phyloP scores from a whole-genome alignment of 345 rosid species.

The Acer yangbiense region DNA sequence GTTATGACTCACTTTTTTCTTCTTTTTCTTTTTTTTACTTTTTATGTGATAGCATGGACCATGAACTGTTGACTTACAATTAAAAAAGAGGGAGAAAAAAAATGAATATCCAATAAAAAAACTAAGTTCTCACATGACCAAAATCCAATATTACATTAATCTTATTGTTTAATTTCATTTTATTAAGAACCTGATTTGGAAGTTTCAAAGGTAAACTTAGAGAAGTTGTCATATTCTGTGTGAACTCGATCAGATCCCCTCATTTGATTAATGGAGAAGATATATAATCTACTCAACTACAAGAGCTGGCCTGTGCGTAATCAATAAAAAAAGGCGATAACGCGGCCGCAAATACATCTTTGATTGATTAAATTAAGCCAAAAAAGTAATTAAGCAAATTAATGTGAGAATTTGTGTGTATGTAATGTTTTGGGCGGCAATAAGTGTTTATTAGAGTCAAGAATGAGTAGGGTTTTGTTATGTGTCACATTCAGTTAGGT shows the following conservation, averaged over 20 bases:
- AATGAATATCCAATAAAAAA: too few species aligned
- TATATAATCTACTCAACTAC: neutral
- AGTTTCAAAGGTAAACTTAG: neutral
- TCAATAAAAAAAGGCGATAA: neutral
- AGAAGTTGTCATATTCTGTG: neutral
- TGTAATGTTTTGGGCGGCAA: slow-evolving; percentile 4
- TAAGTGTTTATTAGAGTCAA: neutral
- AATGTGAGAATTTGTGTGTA: neutral
- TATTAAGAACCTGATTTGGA: neutral
- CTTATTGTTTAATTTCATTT: neutral
- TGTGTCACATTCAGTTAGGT: slow-evolving; percentile 11
- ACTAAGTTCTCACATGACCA: too few species aligned
- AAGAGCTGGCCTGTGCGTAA: neutral
- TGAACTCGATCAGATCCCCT: neutral
- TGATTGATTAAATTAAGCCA: neutral
- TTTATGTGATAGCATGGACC: too few species aligned
- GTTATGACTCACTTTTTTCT: too few species aligned
- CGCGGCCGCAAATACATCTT: neutral
- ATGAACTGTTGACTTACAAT: too few species aligned
- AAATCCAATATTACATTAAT: too few species aligned
- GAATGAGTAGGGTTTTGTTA: neutral
- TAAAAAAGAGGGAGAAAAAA: too few species aligned
- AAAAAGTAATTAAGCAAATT: neutral
- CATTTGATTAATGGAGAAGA: neutral
- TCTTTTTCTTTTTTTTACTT: too few species aligned